Evolutionary conservation across 2,329 filamentous ascomycete genomes (phyloP).

Genomic region (Nannizzia gypsea): DNA sequence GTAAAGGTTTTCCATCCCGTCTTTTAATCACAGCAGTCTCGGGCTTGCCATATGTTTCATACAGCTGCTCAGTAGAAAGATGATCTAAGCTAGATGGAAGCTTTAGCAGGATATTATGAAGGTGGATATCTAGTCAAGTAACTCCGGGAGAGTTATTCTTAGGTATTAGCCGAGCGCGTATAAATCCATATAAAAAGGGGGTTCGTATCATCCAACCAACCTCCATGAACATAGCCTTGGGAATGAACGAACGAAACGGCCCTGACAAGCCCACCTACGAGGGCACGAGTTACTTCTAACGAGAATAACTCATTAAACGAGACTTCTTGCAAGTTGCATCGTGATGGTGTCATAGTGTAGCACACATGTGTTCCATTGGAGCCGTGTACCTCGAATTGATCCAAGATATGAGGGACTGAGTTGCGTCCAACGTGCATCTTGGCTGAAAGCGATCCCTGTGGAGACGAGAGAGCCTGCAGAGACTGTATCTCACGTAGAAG

Average conservation of each 20-base stretch:
- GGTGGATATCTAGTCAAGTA: constrained; percentile 20
- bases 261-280: constrained; percentile 13
- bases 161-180: too few relatives aligned
- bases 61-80: constrained; percentile 18
- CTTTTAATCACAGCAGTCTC: constrained; percentile 13
- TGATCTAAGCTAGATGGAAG: constrained; percentile 13
- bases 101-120: constrained; percentile 16
- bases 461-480: constrained; percentile 14
- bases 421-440: not conserved
- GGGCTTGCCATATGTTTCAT: constrained; percentile 19
- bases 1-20: constrained; percentile 15
- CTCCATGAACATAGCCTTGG: constrained; percentile 18
- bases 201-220: too few relatives aligned
- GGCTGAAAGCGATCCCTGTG: constrained; percentile 18
- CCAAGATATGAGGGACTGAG: constrained; percentile 10
- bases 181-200: too few relatives aligned
- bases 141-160: too few relatives aligned
- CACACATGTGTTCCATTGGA: constrained; percentile 16
- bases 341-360: constrained; percentile 15
- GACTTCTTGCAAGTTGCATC: constrained; percentile 16
- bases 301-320: constrained; percentile 15
- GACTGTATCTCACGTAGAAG: too few relatives aligned
- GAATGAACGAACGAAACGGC: constrained; percentile 17
- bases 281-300: constrained; percentile 13
- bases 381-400: constrained; percentile 16